These are phyloP conservation scores for Castanopsis chinensis DNA, from an alignment of 306 rosid genomes.

Conservation along the genomic window DNA sequence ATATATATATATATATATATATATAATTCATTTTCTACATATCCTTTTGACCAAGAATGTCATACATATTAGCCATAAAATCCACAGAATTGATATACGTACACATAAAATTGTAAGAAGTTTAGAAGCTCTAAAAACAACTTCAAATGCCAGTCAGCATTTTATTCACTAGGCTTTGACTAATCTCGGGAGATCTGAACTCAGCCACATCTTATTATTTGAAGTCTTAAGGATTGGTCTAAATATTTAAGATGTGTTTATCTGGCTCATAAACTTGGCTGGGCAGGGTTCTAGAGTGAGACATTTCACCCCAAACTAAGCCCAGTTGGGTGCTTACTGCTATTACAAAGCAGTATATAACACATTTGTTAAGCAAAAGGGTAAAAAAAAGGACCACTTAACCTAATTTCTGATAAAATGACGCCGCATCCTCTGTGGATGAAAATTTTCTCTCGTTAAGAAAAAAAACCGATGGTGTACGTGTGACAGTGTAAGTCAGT, in stretches of 20 bases:
- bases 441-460: conserved; percentile 82
- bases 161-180: not conserved
- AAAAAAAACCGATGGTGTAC: not conserved
- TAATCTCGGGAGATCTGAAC: not conserved
- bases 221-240: not conserved
- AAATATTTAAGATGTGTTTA: not conserved
- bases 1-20: too few species aligned
- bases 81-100: conserved; percentile 2
- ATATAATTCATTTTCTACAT: not conserved
- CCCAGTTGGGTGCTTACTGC: too few species aligned
- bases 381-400: conserved; percentile 31
- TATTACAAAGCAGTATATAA: not conserved
- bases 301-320: not conserved
- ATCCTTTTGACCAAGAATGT: conserved; percentile 5
- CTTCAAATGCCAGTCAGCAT: not conserved
- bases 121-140: not conserved
- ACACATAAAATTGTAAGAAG: not conserved
- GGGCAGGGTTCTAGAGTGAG: not conserved
- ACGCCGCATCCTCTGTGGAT: conserved; percentile 61
- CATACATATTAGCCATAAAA: conserved; percentile 11
- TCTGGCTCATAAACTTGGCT: not conserved
- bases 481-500: not conserved
- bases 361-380: not conserved
- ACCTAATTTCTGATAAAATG: conserved; percentile 59
- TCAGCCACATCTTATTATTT: not conserved